Evolutionary conservation across 176 grass and related monocot species (phyloP), one percentile per base, ranked within the genome.

Genomic region (Hsuehochloa calcarea): DNA sequence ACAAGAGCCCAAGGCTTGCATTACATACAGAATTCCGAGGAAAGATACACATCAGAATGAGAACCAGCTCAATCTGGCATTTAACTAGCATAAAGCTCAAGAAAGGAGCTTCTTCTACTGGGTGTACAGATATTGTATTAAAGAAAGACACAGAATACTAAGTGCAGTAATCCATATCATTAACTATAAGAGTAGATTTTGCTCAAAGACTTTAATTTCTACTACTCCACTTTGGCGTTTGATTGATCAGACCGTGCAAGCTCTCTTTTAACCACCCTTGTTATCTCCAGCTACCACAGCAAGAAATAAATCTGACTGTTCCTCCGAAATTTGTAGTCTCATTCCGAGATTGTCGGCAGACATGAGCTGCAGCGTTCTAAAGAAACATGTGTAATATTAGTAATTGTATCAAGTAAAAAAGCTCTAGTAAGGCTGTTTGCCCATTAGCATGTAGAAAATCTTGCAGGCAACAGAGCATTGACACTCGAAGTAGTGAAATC

Each of bases 61-160:
- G 70, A 31, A 79, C 23, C 29, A 62, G 59, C 68, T 49, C 40
- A 79, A 72, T 74, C 29, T 59, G 17, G 27, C 22, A 73, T 84
- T 70, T 50, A 40, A 61, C 80, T 69, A 55, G 50, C n/a, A 69
- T 63, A 60, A 84, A 84, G 75, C 89, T 87, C 85, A 20, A 66
- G 73, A 67, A n/a, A 27, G 16, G 63, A 76, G 77, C 46, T 73
- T 77, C 63, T 60, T 50, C 66, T 51, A 47, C 35, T 11, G 26
- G 65, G 83, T 55, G 20, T 75, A 75, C 8, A 68, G 29, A 46
- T 22, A 43, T 68, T 63, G 47, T 23, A 70, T 50, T 51, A 38
- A 37, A 41, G 19, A 5, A 19, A 64, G 63, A 74, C 15, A 8
- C 60, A 76, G 60, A 68, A 29, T 60, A 75, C 50, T 34, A 5